A percentile compares a stretch with the other conserved stretches of the same genome.
Evolutionary conservation across 208 protist genomes (phyloP).

Genomic region (Leishmania lainsoni): DNA sequence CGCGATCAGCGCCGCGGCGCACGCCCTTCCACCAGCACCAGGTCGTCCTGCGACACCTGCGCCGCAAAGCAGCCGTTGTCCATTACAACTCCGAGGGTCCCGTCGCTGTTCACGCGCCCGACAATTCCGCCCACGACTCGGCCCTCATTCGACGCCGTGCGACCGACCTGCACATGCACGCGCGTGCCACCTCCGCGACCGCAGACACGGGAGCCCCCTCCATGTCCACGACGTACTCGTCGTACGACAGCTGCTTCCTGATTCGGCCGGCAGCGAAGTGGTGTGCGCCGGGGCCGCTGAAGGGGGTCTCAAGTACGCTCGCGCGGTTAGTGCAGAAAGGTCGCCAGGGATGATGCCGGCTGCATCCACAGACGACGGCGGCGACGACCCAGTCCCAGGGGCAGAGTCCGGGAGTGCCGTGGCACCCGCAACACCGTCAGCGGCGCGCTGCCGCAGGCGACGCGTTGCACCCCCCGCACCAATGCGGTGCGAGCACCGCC

Average conservation of each 20-base stretch:
- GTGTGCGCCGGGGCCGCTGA: constrained; percentile 63
- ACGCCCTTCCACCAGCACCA: constrained; percentile 66
- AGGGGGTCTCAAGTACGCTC: constrained; percentile 66
- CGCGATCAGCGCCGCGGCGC: too few relatives aligned
- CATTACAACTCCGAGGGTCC: constrained; percentile 79
- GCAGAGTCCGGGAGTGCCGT: neutral
- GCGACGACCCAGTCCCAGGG: neutral
- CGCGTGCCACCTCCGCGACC: constrained; percentile 77
- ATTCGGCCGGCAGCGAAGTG: constrained; percentile 71
- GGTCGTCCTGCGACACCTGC: constrained; percentile 58
- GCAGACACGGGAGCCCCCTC: constrained; percentile 70
- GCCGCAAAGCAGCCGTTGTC: constrained; percentile 81
- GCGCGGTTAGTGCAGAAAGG: constrained; percentile 14
- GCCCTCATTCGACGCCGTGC: constrained; percentile 31
- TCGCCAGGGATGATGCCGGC: constrained; percentile 15
- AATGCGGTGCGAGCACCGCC: neutral
- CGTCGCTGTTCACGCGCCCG: constrained; percentile 82
- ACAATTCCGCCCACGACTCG: constrained; percentile 75
- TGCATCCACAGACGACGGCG: neutral
- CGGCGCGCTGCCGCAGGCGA: neutral
- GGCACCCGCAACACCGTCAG: neutral
- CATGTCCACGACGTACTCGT: constrained; percentile 74
- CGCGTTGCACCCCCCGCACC: neutral
- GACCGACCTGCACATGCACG: constrained; percentile 61
- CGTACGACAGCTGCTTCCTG: constrained; percentile 46